Evolutionary conservation across 345 rosid genomes (phyloP).

Genomic region (Euphorbia peplus): DNA sequence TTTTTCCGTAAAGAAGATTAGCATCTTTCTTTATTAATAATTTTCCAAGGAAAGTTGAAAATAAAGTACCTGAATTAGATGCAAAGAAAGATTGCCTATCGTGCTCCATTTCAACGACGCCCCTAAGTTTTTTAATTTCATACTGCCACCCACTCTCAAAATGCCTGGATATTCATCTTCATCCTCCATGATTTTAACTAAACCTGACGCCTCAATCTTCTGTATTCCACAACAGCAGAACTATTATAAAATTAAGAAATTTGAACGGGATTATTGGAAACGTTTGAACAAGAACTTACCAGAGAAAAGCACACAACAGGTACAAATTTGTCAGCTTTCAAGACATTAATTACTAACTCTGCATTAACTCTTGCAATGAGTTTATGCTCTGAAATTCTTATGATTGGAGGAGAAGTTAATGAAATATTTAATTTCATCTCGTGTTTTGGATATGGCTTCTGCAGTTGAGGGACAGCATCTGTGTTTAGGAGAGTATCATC

Average conservation of each 20-base stretch:
- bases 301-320: neutral
- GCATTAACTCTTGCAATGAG: neutral
- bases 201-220: conserved; percentile 69
- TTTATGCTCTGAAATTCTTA: neutral
- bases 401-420: neutral
- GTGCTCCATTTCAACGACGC: conserved; percentile 86
- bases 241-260: too few relatives aligned
- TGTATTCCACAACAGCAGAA: conserved; percentile 23
- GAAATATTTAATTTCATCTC: neutral
- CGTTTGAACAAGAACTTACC: neutral
- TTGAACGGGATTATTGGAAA: too few relatives aligned
- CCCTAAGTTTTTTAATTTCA: conserved; percentile 61
- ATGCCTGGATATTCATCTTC: conserved; percentile 46
- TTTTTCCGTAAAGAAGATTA: neutral
- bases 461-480: neutral
- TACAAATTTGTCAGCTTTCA: neutral
- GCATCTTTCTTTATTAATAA: neutral
- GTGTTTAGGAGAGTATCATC: neutral
- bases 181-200: conserved; percentile 59
- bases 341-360: neutral
- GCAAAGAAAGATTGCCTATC: conserved; percentile 72
- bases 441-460: neutral
- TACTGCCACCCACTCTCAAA: conserved; percentile 55
- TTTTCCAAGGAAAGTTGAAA: neutral
- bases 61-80: conserved; percentile 63